phyloP scores from a whole-genome alignment of 1,284 basidiomycete species.

The Calocybe gambosa region DNA sequence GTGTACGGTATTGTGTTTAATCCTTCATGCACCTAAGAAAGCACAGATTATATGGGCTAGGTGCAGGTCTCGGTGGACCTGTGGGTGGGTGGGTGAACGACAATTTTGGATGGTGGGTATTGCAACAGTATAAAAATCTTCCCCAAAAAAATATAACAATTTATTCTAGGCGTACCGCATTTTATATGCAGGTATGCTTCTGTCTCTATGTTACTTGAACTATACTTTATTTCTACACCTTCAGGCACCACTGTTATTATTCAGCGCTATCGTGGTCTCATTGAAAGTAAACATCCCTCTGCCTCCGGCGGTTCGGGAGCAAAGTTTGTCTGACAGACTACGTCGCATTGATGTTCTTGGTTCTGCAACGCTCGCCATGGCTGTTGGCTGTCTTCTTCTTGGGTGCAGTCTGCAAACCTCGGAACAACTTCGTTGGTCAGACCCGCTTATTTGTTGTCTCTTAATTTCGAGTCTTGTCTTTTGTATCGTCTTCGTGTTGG shows the following conservation, averaged over 20 bases:
- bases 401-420: slow-evolving; percentile 77
- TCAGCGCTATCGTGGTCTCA: slow-evolving; percentile 63
- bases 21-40: slow-evolving; percentile 11
- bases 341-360: slow-evolving; percentile 80
- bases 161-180: slow-evolving; percentile 53
- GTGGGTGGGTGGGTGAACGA: slow-evolving; percentile 85
- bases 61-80: slow-evolving; percentile 84
- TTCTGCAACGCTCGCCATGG: slow-evolving; percentile 69
- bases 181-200: slow-evolving; percentile 59
- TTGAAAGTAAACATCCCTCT: slow-evolving; percentile 70
- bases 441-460: slow-evolving; percentile 64
- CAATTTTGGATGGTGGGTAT: slow-evolving; percentile 70
- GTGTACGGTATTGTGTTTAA: slow-evolving; percentile 23
- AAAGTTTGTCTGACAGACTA: slow-evolving; percentile 57
- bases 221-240: background rate
- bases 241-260: slow-evolving; percentile 68
- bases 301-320: slow-evolving; percentile 53
- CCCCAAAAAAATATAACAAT: slow-evolving; percentile 14
- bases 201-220: background rate
- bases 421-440: slow-evolving; percentile 73
- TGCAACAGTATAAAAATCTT: slow-evolving; percentile 6
- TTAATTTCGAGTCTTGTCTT: slow-evolving; percentile 51
- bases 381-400: slow-evolving; percentile 70
- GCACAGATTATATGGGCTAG: slow-evolving; percentile 65
- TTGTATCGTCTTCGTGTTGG: slow-evolving; percentile 56